These are phyloP conservation scores for Colletotrichum truncatum DNA, from an alignment of 2,329 filamentous ascomycete genomes.

Conservation along the genomic window DNA sequence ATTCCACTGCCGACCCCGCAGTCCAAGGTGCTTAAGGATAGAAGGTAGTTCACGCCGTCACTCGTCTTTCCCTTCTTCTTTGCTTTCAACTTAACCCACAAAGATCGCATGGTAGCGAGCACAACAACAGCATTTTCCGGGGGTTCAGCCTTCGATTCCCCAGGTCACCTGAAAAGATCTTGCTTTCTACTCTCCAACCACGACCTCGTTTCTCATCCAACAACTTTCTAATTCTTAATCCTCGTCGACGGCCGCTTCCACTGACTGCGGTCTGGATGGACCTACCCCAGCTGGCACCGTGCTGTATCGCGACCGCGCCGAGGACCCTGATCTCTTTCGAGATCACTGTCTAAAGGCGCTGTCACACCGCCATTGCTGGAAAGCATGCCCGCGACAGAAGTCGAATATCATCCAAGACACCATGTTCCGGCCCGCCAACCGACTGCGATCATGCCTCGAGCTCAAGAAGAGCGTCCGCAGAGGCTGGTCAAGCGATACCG, in stretches of 20 bases:
- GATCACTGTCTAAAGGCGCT: conserved; percentile 56
- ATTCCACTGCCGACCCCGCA: conserved; percentile 30
- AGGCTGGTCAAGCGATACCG: conserved; percentile 79
- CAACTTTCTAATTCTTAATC: background rate
- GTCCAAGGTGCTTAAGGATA: conserved; percentile 9
- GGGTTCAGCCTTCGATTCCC: conserved; percentile 34
- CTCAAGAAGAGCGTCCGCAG: conserved; percentile 35
- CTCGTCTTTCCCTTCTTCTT: background rate
- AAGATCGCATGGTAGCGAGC: conserved; percentile 25
- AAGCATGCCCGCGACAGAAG: conserved; percentile 47
- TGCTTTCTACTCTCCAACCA: background rate
- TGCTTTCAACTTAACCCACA: conserved; percentile 12
- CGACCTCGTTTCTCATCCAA: conserved; percentile 11
- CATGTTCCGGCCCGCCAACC: conserved; percentile 52
- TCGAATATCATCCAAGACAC: conserved; percentile 50
- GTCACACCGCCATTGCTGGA: conserved; percentile 44
- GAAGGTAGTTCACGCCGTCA: conserved; percentile 17
- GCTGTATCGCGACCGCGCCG: conserved; percentile 67
- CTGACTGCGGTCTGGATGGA: conserved; percentile 29
- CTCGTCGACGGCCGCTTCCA: conserved; percentile 1
- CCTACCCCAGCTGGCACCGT: conserved; percentile 17
- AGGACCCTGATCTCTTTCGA: conserved; percentile 64
- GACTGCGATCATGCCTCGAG: conserved; percentile 53
- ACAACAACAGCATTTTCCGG: conserved; percentile 27
- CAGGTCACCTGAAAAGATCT: conserved; percentile 1